Conservation (phyloP, 495 filamentous ascomycete genomes). For the Achaetomiella virescens region DNA sequence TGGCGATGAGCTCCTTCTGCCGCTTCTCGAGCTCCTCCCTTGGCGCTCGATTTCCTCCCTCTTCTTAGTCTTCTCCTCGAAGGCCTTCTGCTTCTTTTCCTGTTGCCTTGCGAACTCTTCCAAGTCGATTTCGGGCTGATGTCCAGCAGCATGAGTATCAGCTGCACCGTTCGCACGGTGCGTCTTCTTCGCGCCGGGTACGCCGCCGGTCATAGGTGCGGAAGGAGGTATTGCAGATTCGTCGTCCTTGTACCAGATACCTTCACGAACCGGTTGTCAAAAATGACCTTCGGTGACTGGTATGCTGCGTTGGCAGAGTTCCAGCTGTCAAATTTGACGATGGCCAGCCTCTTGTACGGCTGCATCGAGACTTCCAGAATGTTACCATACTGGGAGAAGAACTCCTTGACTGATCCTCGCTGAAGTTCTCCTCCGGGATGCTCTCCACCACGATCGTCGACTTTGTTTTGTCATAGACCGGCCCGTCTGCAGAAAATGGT, state of each 20-base stretch:
- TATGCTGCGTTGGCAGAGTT: constrained; percentile 73
- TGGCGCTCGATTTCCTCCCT: constrained; percentile 68
- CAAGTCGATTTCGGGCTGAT: constrained; percentile 56
- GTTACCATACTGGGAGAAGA: constrained; percentile 80
- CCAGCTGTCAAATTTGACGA: constrained; percentile 74
- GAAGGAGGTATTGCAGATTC: constrained; percentile 19
- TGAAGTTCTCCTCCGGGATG: constrained; percentile 82
- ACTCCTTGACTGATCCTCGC: constrained; percentile 68
- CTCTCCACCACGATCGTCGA: constrained; percentile 85
- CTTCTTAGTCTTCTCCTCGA: constrained; percentile 72
- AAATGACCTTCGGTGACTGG: constrained; percentile 87
- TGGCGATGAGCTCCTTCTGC: constrained; percentile 66
- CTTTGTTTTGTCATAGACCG: constrained; percentile 65
- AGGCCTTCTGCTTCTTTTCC: constrained; percentile 67
- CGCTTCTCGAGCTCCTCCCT: constrained; percentile 66
- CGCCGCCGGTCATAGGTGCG: constrained; percentile 13
- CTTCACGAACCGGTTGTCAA: constrained; percentile 96
- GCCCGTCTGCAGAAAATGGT: constrained; percentile 67
- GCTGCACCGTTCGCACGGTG: constrained; percentile 12
- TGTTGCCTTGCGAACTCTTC: constrained; percentile 74
- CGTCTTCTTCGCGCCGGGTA: constrained; percentile 20
- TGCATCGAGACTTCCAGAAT: constrained; percentile 70
- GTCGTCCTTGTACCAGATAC: constrained; percentile 82
- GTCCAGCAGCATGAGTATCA: constrained; percentile 19
- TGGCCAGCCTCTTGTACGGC: constrained; percentile 67